Conservation (phyloP, 192 early-diverging fungal species). For the Rhizoclosmatium sp. region DNA sequence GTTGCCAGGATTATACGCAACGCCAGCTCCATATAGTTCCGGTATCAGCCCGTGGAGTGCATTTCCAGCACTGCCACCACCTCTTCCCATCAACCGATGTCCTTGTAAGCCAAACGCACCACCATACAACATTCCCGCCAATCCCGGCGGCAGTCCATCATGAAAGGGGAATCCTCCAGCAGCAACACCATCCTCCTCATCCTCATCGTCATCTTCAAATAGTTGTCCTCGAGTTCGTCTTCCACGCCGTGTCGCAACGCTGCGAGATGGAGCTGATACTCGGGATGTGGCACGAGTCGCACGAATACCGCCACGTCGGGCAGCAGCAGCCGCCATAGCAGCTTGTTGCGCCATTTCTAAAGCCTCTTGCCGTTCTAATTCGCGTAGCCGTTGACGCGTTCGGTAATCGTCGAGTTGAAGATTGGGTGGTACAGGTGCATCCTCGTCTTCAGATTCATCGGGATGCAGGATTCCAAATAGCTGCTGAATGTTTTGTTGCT, state of each 20-base stretch:
- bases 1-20: conserved; percentile 26
- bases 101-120: background rate
- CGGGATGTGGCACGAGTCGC: background rate
- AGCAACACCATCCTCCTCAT: background rate
- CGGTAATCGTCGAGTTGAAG: conserved; percentile 8
- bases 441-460: background rate
- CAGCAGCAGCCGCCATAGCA: background rate
- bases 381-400: background rate
- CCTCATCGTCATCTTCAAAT: background rate
- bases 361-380: background rate
- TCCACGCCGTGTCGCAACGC: background rate
- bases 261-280: too few species aligned
- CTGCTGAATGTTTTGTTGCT: conserved; percentile 7
- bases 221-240: background rate
- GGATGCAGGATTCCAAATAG: background rate
- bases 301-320: background rate
- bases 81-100: background rate
- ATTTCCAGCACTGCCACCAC: background rate
- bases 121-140: background rate
- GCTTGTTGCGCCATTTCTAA: background rate
- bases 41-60: conserved; percentile 15
- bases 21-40: conserved; percentile 20
- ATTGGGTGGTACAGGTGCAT: background rate
- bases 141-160: background rate
- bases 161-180: background rate